Evolutionary conservation across 2,329 filamentous ascomycete species (phyloP).

Genomic region (Knufia fluminis): DNA sequence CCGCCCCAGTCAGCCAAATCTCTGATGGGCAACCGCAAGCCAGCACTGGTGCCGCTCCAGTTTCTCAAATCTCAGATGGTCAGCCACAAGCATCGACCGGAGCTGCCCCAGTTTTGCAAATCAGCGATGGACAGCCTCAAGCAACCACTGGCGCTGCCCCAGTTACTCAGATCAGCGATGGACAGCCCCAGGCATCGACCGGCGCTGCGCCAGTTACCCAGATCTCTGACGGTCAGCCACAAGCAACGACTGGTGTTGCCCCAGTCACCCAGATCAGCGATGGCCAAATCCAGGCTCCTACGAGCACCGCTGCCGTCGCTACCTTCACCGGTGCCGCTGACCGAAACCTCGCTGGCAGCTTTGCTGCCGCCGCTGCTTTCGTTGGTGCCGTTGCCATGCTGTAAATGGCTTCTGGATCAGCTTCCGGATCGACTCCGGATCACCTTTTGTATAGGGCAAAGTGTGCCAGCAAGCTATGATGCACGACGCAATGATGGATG

Average conservation of each 20-base stretch:
- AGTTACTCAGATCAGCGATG: conserved; percentile 4
- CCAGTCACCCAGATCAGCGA: conserved; percentile 25
- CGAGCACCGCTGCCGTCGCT: conserved; percentile 11
- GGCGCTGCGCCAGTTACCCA: conserved; percentile 31
- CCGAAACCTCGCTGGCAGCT: conserved; percentile 14
- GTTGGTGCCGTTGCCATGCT: conserved; percentile 16
- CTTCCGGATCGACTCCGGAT: too few species aligned
- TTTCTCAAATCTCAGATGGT: conserved; percentile 23
- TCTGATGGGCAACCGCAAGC: conserved; percentile 11
- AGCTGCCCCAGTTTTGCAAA: conserved; percentile 20
- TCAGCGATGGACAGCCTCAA: conserved; percentile 36
- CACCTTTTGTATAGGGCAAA: too few species aligned
- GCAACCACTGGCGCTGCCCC: conserved; percentile 13
- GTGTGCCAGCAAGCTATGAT: too few species aligned
- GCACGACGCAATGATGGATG: too few species aligned
- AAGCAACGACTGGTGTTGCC: conserved; percentile 33
- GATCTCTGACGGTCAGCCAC: conserved; percentile 31
- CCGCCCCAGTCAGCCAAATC: conserved; percentile 4
- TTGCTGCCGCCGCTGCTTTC: conserved; percentile 17
- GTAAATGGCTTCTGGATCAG: conserved; percentile 7
- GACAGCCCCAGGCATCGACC: conserved; percentile 24
- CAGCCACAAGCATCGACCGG: conserved; percentile 40
- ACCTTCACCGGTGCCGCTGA: conserved; percentile 17
- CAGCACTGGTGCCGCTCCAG: conserved; percentile 34
- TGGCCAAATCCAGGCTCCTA: conserved; percentile 36